Percentiles rank a stretch among this genome's conserved stretches.
phyloP scores from a whole-genome alignment of 495 filamentous ascomycete genomes.

The Penicillium paxilli region DNA sequence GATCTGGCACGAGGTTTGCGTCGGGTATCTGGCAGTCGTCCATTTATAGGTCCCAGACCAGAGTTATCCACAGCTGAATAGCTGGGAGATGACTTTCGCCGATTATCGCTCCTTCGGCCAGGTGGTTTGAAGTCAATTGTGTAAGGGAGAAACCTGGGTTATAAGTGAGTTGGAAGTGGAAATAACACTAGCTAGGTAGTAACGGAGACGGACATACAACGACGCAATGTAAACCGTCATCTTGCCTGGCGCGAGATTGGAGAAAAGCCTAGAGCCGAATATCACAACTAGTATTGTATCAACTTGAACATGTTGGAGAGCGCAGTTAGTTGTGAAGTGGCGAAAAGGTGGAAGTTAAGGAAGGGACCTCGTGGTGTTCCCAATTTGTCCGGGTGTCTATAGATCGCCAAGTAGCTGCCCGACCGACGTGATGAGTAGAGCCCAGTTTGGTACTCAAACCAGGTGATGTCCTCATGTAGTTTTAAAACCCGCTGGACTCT shows the following conservation, averaged over 20 bases:
- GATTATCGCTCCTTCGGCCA: constrained; percentile 16
- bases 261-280: not conserved
- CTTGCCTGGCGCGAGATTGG: not conserved
- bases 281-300: not conserved
- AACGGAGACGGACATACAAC: constrained; percentile 23
- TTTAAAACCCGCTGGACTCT: too few relatives aligned
- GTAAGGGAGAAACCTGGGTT: constrained; percentile 37
- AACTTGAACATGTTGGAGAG: not conserved
- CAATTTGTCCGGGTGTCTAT: too few relatives aligned
- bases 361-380: too few relatives aligned
- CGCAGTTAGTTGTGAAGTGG: not conserved
- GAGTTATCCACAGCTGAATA: constrained; percentile 36
- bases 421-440: too few relatives aligned
- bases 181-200: not conserved
- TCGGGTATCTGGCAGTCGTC: constrained; percentile 22
- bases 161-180: constrained; percentile 3
- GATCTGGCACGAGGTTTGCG: constrained; percentile 21
- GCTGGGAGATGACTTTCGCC: constrained; percentile 23
- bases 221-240: constrained; percentile 37
- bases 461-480: too few relatives aligned
- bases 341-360: not conserved
- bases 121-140: constrained; percentile 38
- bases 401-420: too few relatives aligned
- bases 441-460: too few relatives aligned
- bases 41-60: constrained; percentile 38